Percentiles rank a stretch among this genome's conserved stretches.
Evolutionary conservation across 2,329 filamentous ascomycete species (phyloP).

Genomic region (Falciphora oryzae): DNA sequence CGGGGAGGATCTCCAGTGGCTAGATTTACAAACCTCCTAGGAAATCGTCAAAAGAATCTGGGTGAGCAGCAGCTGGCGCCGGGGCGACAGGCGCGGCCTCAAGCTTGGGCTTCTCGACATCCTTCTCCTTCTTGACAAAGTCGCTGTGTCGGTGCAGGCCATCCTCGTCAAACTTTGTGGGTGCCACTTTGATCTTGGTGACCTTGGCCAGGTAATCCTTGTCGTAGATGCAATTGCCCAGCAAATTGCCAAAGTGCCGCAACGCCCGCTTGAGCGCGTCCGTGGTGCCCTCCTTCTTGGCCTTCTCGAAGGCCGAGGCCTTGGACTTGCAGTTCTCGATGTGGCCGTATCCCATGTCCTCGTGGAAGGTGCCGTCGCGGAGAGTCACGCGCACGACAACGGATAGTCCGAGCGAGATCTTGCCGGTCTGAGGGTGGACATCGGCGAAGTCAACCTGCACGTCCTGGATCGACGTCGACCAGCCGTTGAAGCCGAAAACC

Average conservation of each 20-base stretch:
- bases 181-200: constrained; percentile 78
- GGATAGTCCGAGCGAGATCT: constrained; percentile 78
- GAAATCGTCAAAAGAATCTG: constrained; percentile 46
- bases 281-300: constrained; percentile 96
- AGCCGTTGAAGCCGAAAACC: constrained; percentile 95
- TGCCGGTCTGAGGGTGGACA: constrained; percentile 70
- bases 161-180: constrained; percentile 71
- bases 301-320: constrained; percentile 93
- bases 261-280: constrained; percentile 87
- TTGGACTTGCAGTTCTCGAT: constrained; percentile 96
- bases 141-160: constrained; percentile 77
- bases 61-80: constrained; percentile 16
- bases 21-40: constrained; percentile 36
- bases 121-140: constrained; percentile 57
- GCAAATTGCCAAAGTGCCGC: constrained; percentile 88
- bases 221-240: constrained; percentile 99
- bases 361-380: constrained; percentile 91
- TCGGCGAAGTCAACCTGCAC: constrained; percentile 95
- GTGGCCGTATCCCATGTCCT: constrained; percentile 94
- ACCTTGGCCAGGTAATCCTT: constrained; percentile 88
- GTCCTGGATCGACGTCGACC: constrained; percentile 93
- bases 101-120: constrained; percentile 9
- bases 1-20: constrained; percentile 14
- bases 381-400: constrained; percentile 88
- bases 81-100: constrained; percentile 4